phyloP scores from a whole-genome alignment of 306 rosid genomes.

The Datisca glomerata region DNA sequence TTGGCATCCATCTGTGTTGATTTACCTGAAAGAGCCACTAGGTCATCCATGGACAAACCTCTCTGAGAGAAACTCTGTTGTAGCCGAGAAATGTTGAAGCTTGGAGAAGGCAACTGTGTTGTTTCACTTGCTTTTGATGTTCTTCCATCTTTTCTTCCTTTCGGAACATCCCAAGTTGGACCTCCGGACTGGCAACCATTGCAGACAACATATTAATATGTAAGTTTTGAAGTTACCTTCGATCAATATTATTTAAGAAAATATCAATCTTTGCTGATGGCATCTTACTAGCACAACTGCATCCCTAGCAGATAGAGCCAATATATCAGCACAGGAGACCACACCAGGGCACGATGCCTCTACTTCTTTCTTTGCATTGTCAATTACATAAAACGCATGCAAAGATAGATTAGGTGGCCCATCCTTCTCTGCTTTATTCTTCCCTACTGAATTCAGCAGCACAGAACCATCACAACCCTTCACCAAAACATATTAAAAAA shows the following conservation, averaged over 20 bases:
- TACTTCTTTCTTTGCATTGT: constrained; percentile 35
- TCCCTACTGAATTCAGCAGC: constrained; percentile 30
- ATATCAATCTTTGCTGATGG: too few species aligned
- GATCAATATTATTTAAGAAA: too few species aligned
- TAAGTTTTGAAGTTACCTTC: too few species aligned
- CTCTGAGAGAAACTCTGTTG: constrained; percentile 35
- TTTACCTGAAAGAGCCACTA: constrained; percentile 47
- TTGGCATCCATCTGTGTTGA: too few species aligned
- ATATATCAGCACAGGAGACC: constrained; percentile 43
- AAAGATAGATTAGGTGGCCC: constrained; percentile 38
- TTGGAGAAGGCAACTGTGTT: constrained; percentile 54
- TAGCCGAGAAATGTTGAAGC: constrained; percentile 54
- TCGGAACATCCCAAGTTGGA: constrained; percentile 62
- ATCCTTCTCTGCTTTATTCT: constrained; percentile 41
- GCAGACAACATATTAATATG: too few species aligned
- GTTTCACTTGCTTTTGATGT: constrained; percentile 69
- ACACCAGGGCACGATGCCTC: constrained; percentile 45
- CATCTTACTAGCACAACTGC: constrained; percentile 33
- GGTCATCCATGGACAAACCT: constrained; percentile 38
- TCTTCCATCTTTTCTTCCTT: constrained; percentile 62
- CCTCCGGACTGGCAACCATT: constrained; percentile 98
- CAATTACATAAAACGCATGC: constrained; percentile 40
- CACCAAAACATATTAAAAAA: too few species aligned
- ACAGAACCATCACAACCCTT: constrained; percentile 52
- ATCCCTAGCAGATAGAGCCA: constrained; percentile 48